These are phyloP conservation scores for Butyriboletus appendiculatus DNA, from an alignment of 1,284 basidiomycete genomes.

Conservation along the genomic window DNA sequence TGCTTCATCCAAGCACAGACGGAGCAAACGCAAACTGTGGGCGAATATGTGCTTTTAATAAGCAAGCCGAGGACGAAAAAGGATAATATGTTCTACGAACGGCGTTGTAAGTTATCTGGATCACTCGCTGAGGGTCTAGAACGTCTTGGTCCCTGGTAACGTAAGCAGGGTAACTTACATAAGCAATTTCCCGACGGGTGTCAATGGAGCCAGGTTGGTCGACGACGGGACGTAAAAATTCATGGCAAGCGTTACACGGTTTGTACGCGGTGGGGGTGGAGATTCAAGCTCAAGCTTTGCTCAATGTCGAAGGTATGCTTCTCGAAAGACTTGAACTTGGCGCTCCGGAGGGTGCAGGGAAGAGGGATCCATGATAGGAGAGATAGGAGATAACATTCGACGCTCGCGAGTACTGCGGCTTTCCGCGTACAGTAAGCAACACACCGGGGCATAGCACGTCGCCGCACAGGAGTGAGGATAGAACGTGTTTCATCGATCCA, in stretches of 20 bases:
- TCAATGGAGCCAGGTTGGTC: too few relatives aligned
- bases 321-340: background rate
- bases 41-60: conserved; percentile 1
- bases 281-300: background rate
- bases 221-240: conserved; percentile 13
- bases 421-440: background rate
- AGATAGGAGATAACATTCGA: conserved; percentile 2
- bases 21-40: background rate
- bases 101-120: background rate
- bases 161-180: background rate
- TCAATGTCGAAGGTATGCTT: background rate
- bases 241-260: background rate
- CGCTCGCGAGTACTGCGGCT: background rate
- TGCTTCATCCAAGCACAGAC: background rate
- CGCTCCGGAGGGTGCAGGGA: background rate
- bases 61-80: too few relatives aligned
- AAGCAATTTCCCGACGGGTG: background rate
- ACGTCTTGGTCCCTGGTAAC: too few relatives aligned
- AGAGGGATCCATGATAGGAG: background rate
- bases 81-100: too few relatives aligned
- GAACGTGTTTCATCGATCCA: conserved; percentile 8
- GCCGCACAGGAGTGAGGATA: conserved; percentile 12
- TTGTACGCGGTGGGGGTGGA: conserved; percentile 18
- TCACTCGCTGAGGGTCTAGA: too few relatives aligned
- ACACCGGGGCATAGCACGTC: background rate